Evolutionary conservation across 345 rosid genomes (phyloP).

Genomic region (Moricandia arvensis): DNA sequence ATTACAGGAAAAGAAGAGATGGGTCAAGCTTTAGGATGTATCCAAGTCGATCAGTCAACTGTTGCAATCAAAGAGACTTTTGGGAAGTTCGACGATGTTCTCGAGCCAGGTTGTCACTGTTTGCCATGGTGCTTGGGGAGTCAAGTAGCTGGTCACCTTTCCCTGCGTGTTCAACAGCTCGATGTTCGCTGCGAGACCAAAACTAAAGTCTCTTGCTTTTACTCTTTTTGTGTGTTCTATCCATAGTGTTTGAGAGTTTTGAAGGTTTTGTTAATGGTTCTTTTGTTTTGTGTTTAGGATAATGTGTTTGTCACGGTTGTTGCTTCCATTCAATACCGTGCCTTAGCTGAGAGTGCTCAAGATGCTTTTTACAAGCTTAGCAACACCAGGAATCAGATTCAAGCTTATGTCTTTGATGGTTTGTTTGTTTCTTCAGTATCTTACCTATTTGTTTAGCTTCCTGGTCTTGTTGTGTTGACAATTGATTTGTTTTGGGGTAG

Average conservation of each 20-base stretch:
- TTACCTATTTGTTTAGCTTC: background rate
- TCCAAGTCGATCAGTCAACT: conserved; percentile 76
- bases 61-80: conserved; percentile 69
- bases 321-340: conserved; percentile 52
- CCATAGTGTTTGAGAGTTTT: background rate
- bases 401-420: conserved; percentile 56
- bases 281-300: conserved; percentile 34
- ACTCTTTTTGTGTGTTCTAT: background rate
- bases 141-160: conserved; percentile 65
- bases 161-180: conserved; percentile 74
- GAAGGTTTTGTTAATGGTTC: background rate
- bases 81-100: conserved; percentile 73
- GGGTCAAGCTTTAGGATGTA: conserved; percentile 55
- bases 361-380: conserved; percentile 53
- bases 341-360: conserved; percentile 43
- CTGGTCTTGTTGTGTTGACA: conserved; percentile 1
- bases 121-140: conserved; percentile 79
- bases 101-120: conserved; percentile 79
- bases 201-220: conserved; percentile 58
- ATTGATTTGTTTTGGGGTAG: conserved; percentile 26
- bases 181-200: conserved; percentile 91
- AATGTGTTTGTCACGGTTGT: conserved; percentile 56
- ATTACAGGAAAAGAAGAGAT: background rate
- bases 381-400: conserved; percentile 50
- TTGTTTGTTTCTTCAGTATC: conserved; percentile 30